Base-by-base conservation (phyloP, 192 early-diverging fungal genomes). In the Dimargaris cristalligena region DNA sequence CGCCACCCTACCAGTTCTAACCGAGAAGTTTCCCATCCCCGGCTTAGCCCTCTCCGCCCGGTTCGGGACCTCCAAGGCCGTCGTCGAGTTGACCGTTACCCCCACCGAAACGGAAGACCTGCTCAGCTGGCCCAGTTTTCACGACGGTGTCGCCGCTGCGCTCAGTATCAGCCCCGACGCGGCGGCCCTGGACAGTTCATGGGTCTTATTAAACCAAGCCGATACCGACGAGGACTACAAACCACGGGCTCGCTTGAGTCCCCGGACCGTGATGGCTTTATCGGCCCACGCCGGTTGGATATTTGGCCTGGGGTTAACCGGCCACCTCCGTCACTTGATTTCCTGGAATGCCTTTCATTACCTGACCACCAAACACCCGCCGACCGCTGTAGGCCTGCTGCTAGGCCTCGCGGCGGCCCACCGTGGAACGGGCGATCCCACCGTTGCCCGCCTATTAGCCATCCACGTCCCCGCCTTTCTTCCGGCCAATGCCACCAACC, bases 71-170 rank as follows among this genome's bases (percentile, higher is more conserved):
- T 49, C 74, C 8, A 73, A 69, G 41, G 68, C 77, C 4, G 57
- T 73, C 10, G 74, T 83, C 23, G 65, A 75, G 26, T 56, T 79
- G 9, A 81, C 84, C 34, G 46, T 70, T 1, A 47, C 56, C 20
- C 44, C 62, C 3, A 23, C 75, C 34, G 61, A 64, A 0, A 46
- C 71, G 8, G 67, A 76, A 2, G 67, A 79, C 11, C 61, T 68
- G 14, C 31, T 79, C 10, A 72, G 74, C 44, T 90, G 88, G 88
- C 82, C 87, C 0, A 63, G 76, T n/a, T 92, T 92, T 61, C 87
- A 92, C 65, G 76, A 82, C 34, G 89, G 88, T 6, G 87, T 87
- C 0, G 81, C 85, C 30, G 71, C 76, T 1, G 88, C 78, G 14
- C 70, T 90, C 1, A 64, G 76, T 25, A 80, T 90, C 2, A 68